These are phyloP conservation scores for Larix sibirica DNA, from an alignment of 83 land plant genomes.

Conservation along the genomic window DNA sequence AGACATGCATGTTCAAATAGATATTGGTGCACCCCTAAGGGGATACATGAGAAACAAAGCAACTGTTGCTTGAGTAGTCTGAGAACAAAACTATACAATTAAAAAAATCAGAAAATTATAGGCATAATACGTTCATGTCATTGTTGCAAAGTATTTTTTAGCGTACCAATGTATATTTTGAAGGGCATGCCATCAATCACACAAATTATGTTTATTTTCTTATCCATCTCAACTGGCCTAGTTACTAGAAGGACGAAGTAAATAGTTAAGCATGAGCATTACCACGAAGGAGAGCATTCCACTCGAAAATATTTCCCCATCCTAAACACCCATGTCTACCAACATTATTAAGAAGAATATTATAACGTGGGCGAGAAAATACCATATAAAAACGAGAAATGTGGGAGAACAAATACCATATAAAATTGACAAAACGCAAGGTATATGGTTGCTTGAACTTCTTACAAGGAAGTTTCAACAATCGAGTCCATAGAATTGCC, in stretches of 20 bases:
- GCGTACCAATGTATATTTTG: neutral
- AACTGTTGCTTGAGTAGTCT: neutral
- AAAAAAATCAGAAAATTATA: neutral
- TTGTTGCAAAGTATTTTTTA: neutral
- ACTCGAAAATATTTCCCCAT: no score
- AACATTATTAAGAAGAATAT: neutral
- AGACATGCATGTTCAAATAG: no score
- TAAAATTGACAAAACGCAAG: neutral
- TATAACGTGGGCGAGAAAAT: neutral
- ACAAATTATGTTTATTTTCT: no score
- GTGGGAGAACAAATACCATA: neutral
- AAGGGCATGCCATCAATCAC: neutral
- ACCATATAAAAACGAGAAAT: neutral
- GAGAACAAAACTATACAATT: neutral
- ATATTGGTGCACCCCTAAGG: neutral
- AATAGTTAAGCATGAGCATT: neutral
- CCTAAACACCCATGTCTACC: neutral
- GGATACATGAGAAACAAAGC: neutral
- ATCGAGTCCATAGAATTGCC: neutral
- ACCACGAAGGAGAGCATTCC: neutral
- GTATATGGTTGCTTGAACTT: neutral
- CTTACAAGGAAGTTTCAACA: neutral
- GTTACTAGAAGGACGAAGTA: neutral
- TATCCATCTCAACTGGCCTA: neutral
- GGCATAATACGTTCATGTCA: neutral